Base-by-base conservation (phyloP, 2,329 filamentous ascomycete genomes). In the Fusarium aywerte region DNA sequence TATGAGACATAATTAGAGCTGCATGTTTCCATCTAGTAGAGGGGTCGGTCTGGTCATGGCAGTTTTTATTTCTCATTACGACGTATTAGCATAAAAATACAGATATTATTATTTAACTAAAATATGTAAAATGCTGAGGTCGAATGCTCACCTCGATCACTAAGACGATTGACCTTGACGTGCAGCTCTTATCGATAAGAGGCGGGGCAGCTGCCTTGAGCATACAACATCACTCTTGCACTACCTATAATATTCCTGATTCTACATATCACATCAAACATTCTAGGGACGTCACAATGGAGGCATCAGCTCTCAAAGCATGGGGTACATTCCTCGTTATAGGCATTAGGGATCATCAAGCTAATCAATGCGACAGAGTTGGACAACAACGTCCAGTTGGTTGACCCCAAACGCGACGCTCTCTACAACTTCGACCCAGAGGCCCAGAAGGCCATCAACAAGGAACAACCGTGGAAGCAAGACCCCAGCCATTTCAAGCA, bases 401-500 rank as follows among this genome's bases (percentile, higher is more conserved):
- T 97, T 74, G 94, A 99, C 77, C 87, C 92, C 52, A 88, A 88
- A 70, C 92, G 93, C 74, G 96, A 99, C 80, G 93, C 93, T 43
- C 92, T 99, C 73, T 99, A 97, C 84, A 85, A 87, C 75, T 97
- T 96, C 82, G 87, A 93, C 69, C 78, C 83, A 64, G 83, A 83
- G 3, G 86, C 87, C 40, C 90, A 96, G 73, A 91, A 90, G 75
- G 81, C 84, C 35, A 85, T 91, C 68, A 85, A 84, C 65, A 80
- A 85, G 12, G 82, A 85, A 21, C 86, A 86, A 53, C 93, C 94
- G 63, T 98, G 96, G 96, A 82, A 82, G 48, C 83, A 82, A 44
- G 89, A 97, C 75, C 90, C 91, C 0, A 86, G 93, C 78, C 90
- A 97, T 83, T 99, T 98, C 87, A 96, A 95, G 77, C 87, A 91